Percentiles rank a stretch among this genome's conserved stretches.
Evolutionary conservation across 2,329 filamentous ascomycete genomes (phyloP).

Genomic region (Aureobasidium namibiae): DNA sequence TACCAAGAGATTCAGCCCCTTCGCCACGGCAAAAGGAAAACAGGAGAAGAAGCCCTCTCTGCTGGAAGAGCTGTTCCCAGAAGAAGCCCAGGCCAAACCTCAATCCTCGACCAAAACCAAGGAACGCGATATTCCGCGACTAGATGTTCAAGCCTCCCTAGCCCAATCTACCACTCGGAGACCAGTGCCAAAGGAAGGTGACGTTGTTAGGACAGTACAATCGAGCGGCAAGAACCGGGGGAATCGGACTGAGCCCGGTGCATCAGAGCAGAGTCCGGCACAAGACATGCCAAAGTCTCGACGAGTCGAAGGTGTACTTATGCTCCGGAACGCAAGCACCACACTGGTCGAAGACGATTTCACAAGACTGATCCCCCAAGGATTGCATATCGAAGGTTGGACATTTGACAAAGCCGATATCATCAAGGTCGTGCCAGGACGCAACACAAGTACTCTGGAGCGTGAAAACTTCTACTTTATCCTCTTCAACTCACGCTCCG

Average conservation of each 20-base stretch:
- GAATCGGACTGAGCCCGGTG: not conserved
- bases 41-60: conserved; percentile 27
- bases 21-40: not conserved
- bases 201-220: not conserved
- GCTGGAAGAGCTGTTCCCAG: conserved; percentile 48
- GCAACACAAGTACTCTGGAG: conserved; percentile 55
- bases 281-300: not conserved
- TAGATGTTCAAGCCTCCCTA: conserved; percentile 14
- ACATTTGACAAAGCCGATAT: conserved; percentile 46
- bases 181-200: not conserved
- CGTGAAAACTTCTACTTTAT: conserved; percentile 60
- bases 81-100: conserved; percentile 29
- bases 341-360: conserved; percentile 62
- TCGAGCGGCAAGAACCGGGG: not conserved
- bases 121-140: conserved; percentile 27
- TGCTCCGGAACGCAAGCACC: conserved; percentile 51
- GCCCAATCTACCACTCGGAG: not conserved
- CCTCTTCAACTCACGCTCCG: conserved; percentile 53
- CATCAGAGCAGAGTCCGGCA: not conserved
- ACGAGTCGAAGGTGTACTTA: conserved; percentile 36
- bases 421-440: conserved; percentile 51
- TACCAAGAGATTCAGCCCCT: not conserved
- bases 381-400: conserved; percentile 61
- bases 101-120: conserved; percentile 19
- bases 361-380: conserved; percentile 54